A percentile compares a stretch with the other conserved stretches of the same genome.
Evolutionary conservation across 2,329 filamentous ascomycete genomes (phyloP).

Genomic region (Ophiosphaerella korrae): DNA sequence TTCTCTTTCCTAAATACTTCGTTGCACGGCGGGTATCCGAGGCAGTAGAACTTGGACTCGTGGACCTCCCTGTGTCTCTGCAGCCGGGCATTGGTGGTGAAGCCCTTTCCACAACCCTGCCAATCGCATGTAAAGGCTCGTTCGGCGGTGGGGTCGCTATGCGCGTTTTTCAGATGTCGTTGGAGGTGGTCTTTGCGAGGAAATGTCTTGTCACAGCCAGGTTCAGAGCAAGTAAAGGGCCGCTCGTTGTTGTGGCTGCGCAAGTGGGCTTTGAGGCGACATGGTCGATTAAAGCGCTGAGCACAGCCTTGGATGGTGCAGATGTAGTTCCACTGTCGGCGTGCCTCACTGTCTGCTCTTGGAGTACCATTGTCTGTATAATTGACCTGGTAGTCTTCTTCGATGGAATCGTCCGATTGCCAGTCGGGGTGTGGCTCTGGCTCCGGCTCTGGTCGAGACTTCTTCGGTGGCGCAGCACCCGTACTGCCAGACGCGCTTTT

Average conservation of each 20-base stretch:
- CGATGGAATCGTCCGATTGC: conserved; percentile 28
- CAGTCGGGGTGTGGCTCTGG: conserved; percentile 16
- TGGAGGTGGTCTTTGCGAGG: conserved; percentile 84
- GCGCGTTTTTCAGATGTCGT: conserved; percentile 82
- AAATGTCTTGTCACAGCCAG: conserved; percentile 80
- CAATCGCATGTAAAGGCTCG: conserved; percentile 74
- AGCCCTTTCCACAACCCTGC: conserved; percentile 76
- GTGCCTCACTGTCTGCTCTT: conserved; percentile 46
- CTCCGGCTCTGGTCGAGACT: conserved; percentile 31
- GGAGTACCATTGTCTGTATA: conserved; percentile 36
- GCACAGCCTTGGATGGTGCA: conserved; percentile 76
- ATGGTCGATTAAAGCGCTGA: conserved; percentile 87
- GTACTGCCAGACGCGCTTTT: conserved; percentile 16
- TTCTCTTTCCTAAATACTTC: conserved; percentile 86
- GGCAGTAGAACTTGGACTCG: conserved; percentile 76
- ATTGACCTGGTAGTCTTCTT: conserved; percentile 30
- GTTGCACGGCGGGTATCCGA: conserved; percentile 70
- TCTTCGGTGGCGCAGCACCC: conserved; percentile 25
- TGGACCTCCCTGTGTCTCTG: conserved; percentile 80
- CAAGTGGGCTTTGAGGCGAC: conserved; percentile 75
- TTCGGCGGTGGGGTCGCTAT: conserved; percentile 62
- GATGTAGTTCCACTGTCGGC: conserved; percentile 72
- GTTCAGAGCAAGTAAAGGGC: conserved; percentile 73
- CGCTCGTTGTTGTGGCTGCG: conserved; percentile 86
- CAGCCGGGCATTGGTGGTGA: conserved; percentile 78